Percentiles rank a stretch among this genome's conserved stretches.
Conservation (phyloP, 371 early-diverging fungal species). For the Mucor plumbeus region DNA sequence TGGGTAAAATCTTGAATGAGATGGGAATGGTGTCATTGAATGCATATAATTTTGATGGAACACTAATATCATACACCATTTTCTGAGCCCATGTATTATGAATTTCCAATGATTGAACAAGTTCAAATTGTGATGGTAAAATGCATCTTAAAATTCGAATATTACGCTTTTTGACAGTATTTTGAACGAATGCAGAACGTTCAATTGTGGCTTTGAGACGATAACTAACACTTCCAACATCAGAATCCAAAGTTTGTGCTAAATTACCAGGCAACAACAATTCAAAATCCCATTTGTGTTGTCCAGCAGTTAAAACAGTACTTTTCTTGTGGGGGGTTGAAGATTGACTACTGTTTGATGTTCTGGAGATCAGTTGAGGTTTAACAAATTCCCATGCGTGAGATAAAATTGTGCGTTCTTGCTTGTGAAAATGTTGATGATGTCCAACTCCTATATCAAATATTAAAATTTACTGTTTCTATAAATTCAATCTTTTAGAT, state of each 20-base stretch:
- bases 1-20: conserved; percentile 31
- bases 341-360: not conserved
- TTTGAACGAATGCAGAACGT: conserved; percentile 31
- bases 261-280: conserved; percentile 34
- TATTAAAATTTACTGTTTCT: too few relatives aligned
- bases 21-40: conserved; percentile 30
- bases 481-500: too few relatives aligned
- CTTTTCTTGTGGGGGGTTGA: conserved; percentile 20
- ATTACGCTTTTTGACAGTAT: conserved; percentile 27
- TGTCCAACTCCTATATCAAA: conserved; percentile 28
- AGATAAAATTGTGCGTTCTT: conserved; percentile 30
- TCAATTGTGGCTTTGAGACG: conserved; percentile 32
- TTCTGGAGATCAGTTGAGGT: conserved; percentile 1
- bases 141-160: conserved; percentile 29
- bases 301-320: conserved; percentile 18
- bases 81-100: conserved; percentile 38
- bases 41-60: conserved; percentile 31
- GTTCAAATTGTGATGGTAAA: conserved; percentile 29
- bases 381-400: conserved; percentile 34
- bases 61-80: conserved; percentile 36
- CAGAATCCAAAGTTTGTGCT: conserved; percentile 39
- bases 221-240: conserved; percentile 30
- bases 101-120: conserved; percentile 32
- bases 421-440: conserved; percentile 38
- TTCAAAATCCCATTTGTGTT: conserved; percentile 40